Conservation (phyloP, 2,329 filamentous ascomycete species). For the Coniella lustricola region DNA sequence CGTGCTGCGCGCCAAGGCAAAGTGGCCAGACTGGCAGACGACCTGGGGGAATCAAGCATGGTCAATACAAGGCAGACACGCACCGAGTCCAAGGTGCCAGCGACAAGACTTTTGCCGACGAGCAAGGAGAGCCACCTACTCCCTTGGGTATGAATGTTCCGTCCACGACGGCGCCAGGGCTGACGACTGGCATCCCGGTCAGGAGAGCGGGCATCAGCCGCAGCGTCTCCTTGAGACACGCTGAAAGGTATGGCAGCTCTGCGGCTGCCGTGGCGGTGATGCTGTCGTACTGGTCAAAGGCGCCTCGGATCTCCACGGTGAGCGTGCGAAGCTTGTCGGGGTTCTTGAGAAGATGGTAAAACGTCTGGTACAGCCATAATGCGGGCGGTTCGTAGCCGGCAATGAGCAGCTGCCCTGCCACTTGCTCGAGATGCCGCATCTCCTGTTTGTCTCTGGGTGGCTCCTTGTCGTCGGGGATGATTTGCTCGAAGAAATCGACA, state of each 20-base stretch:
- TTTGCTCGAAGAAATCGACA: conserved; percentile 17
- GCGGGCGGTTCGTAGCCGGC: conserved; percentile 8
- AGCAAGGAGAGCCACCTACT: not conserved
- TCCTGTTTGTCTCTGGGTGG: conserved; percentile 8
- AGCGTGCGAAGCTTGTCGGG: conserved; percentile 30
- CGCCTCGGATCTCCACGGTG: conserved; percentile 31
- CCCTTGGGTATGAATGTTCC: conserved; percentile 1
- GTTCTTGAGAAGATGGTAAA: conserved; percentile 33
- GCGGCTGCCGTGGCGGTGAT: conserved; percentile 25
- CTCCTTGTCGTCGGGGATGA: conserved; percentile 13
- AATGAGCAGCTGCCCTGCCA: conserved; percentile 13
- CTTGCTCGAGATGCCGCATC: conserved; percentile 13
- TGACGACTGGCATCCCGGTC: not conserved
- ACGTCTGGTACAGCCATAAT: not conserved
- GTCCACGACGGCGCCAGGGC: not conserved
- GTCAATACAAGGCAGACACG: too few relatives aligned
- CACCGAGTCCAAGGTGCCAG: too few relatives aligned
- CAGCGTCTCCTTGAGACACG: conserved; percentile 16
- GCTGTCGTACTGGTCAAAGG: conserved; percentile 30
- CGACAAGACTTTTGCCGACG: too few relatives aligned
- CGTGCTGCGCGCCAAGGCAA: not conserved
- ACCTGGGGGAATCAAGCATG: not conserved
- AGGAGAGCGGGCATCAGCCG: not conserved
- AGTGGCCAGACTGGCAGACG: conserved; percentile 1
- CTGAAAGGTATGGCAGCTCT: conserved; percentile 26